Evolutionary conservation across 257 asterid species (phyloP), one percentile per base, ranked within the genome.

Genomic region (Nicotiana obtusifolia): DNA sequence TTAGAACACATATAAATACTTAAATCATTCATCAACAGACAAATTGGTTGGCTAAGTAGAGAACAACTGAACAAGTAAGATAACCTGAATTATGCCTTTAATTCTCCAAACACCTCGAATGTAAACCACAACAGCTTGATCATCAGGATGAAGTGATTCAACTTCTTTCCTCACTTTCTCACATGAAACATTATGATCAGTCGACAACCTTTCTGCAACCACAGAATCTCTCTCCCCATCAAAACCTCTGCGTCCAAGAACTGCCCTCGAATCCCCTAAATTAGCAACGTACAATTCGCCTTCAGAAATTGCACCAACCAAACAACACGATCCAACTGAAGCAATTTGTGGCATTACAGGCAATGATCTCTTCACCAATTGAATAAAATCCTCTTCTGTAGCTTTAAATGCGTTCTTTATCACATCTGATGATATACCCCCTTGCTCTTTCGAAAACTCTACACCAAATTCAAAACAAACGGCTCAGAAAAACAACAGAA

Each of bases 101-200:
- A 96, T 94, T 88, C 98, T 93, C 99, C 98, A 96, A 86, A 94
- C 99, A 68, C 99, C 99, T 19, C 97, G 92, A 68, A 93, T 89
- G 67, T 88, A 87, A 53, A 94, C 89, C 47, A 96, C 99, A 19
- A 96, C 84, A 59, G 92, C 88, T 10, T 90, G 77, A 86, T 93
- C 97, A 65, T 93, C 97, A 5, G 97, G 96, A 89, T 96, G 99
- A 75, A 85, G 93, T 6, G 95, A 95, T 90, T 93, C 95, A 24
- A 96, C 97, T 87, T 96, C 99, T 90, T 84, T 92, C 85, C 99
- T 87, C 76, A 96, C 97, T 37, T 87, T 80, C 89, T 96, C 98
- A 20, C 82, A 76, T 0, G 99, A 93, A 64, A 96, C 99, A 54
- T 96, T 96, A 54, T 96, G 99, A 86, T 96, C 98, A 0, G 95